Conservation (phyloP, 1,139 yeast genomes). For the Geotrichum siamense region DNA sequence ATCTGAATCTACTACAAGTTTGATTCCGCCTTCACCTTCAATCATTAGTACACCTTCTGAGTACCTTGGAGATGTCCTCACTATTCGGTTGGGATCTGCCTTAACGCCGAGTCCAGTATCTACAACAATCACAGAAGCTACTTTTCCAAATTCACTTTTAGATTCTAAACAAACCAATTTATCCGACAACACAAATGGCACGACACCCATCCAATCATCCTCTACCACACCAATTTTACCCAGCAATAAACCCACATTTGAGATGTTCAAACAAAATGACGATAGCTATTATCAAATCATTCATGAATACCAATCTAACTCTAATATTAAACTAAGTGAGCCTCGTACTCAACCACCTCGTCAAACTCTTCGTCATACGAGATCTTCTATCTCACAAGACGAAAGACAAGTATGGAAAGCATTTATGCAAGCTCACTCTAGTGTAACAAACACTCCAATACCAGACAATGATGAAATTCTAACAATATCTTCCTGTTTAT, state of each 20-base stretch:
- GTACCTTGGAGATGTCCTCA: slow-evolving; percentile 5
- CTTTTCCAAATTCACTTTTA: neutral
- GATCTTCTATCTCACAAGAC: neutral
- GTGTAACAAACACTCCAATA: neutral
- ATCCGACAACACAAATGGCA: neutral
- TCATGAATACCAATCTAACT: slow-evolving; percentile 3
- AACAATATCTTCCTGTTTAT: neutral
- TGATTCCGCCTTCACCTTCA: slow-evolving; percentile 11
- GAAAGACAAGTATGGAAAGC: slow-evolving; percentile 1
- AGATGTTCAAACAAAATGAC: neutral
- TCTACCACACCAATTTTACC: neutral
- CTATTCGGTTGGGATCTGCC: neutral
- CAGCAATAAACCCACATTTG: neutral
- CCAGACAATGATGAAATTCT: slow-evolving; percentile 5
- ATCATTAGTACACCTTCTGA: slow-evolving; percentile 15
- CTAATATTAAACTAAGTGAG: neutral
- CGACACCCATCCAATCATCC: neutral
- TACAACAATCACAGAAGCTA: neutral
- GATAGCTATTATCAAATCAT: slow-evolving; percentile 3
- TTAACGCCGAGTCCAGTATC: neutral
- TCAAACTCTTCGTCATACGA: neutral
- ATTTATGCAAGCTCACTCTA: neutral
- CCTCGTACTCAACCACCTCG: neutral
- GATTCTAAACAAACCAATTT: neutral
- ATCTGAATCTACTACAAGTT: slow-evolving; percentile 1